Evolutionary conservation across 2,329 filamentous ascomycete genomes (phyloP).

Genomic region (Aureobasidium sp.): DNA sequence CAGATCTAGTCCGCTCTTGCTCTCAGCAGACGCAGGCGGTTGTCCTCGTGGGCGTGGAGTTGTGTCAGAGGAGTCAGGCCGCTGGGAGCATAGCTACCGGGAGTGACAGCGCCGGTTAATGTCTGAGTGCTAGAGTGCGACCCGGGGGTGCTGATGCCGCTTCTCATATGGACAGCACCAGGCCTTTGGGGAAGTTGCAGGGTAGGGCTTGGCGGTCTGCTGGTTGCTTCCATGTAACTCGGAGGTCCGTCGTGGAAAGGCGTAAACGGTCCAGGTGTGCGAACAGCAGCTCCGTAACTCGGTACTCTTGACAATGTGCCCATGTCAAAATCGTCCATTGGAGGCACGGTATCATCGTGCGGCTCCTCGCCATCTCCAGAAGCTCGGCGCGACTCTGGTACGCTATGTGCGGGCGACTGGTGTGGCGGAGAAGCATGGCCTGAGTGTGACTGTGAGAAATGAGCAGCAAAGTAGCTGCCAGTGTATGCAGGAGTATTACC

Average conservation of each 20-base stretch:
- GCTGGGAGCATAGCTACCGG: background rate
- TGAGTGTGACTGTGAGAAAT: background rate
- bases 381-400: constrained; percentile 24
- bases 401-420: constrained; percentile 18
- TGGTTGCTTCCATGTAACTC: constrained; percentile 37
- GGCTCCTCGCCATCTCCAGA: constrained; percentile 23
- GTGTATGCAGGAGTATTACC: constrained; percentile 20
- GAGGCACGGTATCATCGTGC: constrained; percentile 11
- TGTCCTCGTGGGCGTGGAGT: constrained; percentile 5
- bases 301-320: constrained; percentile 39
- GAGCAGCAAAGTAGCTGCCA: constrained; percentile 1
- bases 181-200: constrained; percentile 15
- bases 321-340: constrained; percentile 33
- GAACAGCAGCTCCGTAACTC: constrained; percentile 42
- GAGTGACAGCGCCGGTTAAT: background rate
- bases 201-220: constrained; percentile 31
- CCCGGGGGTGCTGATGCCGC: constrained; percentile 18
- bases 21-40: background rate
- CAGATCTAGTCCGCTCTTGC: background rate
- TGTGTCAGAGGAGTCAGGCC: background rate
- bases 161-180: constrained; percentile 20
- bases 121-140: constrained; percentile 12
- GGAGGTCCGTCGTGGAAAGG: constrained; percentile 35
- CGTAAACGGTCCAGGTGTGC: constrained; percentile 33
- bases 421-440: constrained; percentile 16